Base-by-base conservation (phyloP, 1,139 yeast species). In the Saccharomyces uvarum region DNA sequence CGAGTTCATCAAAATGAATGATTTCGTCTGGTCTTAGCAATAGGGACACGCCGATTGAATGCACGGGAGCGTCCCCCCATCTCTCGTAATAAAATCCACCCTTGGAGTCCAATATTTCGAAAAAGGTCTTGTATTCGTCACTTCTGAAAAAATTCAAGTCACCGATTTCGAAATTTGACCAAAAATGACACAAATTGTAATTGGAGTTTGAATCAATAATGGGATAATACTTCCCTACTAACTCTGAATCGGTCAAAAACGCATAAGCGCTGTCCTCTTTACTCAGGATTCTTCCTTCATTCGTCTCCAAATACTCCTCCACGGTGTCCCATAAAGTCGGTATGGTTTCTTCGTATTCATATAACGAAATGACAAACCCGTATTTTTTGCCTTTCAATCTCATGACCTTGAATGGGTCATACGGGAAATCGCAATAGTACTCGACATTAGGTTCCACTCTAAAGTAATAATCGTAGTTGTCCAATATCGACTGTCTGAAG, bases 11-110 rank as follows among this genome's bases (percentile, higher is more conserved):
- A 69, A 90, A 90, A 68, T 88, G 95, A 63, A 86, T 91, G 49
- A 90, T 78, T 62, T 84, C 81, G 33, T 79, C 67, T 57, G 33
- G 52, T 16, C 57, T 53, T 31, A 56, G 38, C 14, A 93, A 72
- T 38, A 91, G 69, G 1, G 84, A 72, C 4, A 84, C 80, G 0
- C 83, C 98, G 33, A 91, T 79, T 0, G 96, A 78, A 70, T 93
- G 98, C 4, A 93, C 96, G 0, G 99, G 98, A 0, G 98, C 98
- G 73, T 93, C 99, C 3, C 99, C 99, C 99, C 98, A 93, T 61
- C 99, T 75, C 70, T 86, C 95, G 67, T 89, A 89, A 69, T 87
- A 87, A 65, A 91, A 90, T 0, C 97, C 97, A 1, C 96, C 96
- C 0, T 83, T 71, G 50, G 74, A 59, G 65, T 89, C 95, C 54